Conservation (phyloP, 768 basidiomycete species). For the Rhodosporidiobolus sp. region DNA sequence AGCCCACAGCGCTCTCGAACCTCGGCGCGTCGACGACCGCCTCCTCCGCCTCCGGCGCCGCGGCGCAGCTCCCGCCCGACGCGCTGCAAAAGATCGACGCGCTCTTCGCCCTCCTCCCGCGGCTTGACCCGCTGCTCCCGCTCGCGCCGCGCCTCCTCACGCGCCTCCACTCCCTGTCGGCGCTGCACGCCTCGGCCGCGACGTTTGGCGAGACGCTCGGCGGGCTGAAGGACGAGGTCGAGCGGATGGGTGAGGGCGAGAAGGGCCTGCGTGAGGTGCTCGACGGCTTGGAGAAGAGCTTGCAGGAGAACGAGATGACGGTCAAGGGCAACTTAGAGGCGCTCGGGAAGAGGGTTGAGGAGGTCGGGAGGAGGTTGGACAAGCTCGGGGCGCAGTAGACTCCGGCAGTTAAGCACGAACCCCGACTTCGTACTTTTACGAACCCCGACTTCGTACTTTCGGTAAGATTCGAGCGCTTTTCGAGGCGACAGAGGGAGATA, state of each 20-base stretch:
- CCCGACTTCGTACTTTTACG: too few relatives aligned
- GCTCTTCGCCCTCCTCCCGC: constrained; percentile 50
- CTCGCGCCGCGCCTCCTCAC: constrained; percentile 73
- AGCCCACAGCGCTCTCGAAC: constrained; percentile 3
- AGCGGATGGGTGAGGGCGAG: constrained; percentile 61
- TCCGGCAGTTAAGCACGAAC: too few relatives aligned
- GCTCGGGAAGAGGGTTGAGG: constrained; percentile 54
- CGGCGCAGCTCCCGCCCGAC: constrained; percentile 45
- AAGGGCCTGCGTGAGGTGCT: constrained; percentile 68
- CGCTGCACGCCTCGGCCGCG: constrained; percentile 75
- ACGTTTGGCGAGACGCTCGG: constrained; percentile 68
- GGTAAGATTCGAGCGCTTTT: too few relatives aligned
- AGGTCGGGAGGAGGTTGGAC: constrained; percentile 37
- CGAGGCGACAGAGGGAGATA: too few relatives aligned
- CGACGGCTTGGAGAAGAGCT: constrained; percentile 66
- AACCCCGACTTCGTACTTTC: too few relatives aligned
- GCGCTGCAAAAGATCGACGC: constrained; percentile 48
- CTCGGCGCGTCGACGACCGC: not conserved
- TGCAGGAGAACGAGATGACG: constrained; percentile 67
- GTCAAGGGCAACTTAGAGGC: constrained; percentile 69
- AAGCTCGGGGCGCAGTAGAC: not conserved
- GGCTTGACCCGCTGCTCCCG: constrained; percentile 53
- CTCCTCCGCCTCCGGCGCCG: not conserved
- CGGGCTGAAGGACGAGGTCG: constrained; percentile 69
- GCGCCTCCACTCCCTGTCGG: constrained; percentile 76